Base-by-base conservation (phyloP, 2,329 filamentous ascomycete genomes). In the Colletotrichum tropicicola region DNA sequence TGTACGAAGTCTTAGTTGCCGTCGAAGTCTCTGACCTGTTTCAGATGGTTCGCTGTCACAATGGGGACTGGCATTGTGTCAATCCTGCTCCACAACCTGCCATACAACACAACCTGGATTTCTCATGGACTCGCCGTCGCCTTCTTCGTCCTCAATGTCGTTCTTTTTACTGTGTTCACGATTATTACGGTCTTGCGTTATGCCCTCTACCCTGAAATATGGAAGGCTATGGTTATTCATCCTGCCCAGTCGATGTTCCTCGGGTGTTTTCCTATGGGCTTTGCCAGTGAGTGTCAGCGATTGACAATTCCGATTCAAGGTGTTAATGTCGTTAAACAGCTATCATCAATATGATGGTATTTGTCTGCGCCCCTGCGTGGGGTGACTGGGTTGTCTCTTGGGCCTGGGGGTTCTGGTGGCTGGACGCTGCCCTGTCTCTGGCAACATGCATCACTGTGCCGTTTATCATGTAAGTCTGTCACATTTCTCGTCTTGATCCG, bases 31-130 rank as follows among this genome's bases (percentile, higher is more conserved):
- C 45, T 60, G 23, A 62, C 32, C 10, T 32, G 6, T 10, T 17
- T 9, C 43, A 81, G 84, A 73, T 89, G 87, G 87, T 89, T 88
- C 71, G 79, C 83, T 3, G 82, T 85, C 30, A 87, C 82, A 44
- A 89, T 92, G 89, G 90, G 90, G 27, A 92, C 89, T 0, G 90
- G 89, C 19, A 87, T 92, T 39, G 86, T 90, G 8, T 86, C 87
- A 2, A 83, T 91, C 39, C 79, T 92, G 19, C 80, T 92, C 17
- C 80, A 86, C 68, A 83, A 85, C 17, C 80, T 91, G 10, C 89
- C 89, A 0, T 91, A 88, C 73, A 83, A 89, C 66, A 81, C 81
- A 2, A 60, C 68, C 8, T 89, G 85, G 82, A 78, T 91, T 19
- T 86, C 87, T 1, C 49, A 67, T 13, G 65, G 65, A 10, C 35